A percentile compares a stretch with the other conserved stretches of the same genome.
Evolutionary conservation across 352 stramenopile genomes (phyloP).

Genomic region (Phytophthora cactorum): DNA sequence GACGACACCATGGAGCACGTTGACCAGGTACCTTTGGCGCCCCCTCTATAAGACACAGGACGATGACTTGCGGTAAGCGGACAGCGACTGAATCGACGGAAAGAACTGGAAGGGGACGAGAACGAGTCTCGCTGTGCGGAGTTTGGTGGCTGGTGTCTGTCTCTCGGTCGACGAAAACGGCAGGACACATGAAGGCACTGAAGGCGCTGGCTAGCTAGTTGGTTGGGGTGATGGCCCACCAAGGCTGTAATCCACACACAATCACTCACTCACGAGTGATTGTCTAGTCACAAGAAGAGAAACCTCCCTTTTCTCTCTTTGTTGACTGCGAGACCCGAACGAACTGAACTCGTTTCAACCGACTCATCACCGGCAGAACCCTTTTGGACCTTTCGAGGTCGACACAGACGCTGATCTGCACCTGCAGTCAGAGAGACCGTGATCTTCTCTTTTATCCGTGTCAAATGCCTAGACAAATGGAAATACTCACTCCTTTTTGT

Average conservation of each 20-base stretch:
- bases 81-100: constrained; percentile 6
- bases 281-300: constrained; percentile 15
- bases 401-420: constrained; percentile 28
- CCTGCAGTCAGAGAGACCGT: constrained; percentile 10
- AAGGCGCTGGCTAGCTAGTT: constrained; percentile 52
- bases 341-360: constrained; percentile 30
- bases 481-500: constrained; percentile 9
- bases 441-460: constrained; percentile 2
- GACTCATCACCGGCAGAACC: constrained; percentile 54
- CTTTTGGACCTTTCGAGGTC: constrained; percentile 16
- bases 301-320: not conserved
- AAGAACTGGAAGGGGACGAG: constrained; percentile 9
- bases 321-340: constrained; percentile 33
- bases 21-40: constrained; percentile 68
- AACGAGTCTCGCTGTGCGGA: constrained; percentile 23
- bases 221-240: constrained; percentile 56
- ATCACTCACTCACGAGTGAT: constrained; percentile 14
- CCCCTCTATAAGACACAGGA: constrained; percentile 2
- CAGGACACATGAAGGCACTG: constrained; percentile 20
- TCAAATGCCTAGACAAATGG: not conserved
- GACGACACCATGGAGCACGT: constrained; percentile 83
- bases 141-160: constrained; percentile 19
- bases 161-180: constrained; percentile 1
- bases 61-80: constrained; percentile 20
- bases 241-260: constrained; percentile 81